These are phyloP conservation scores for Oldenlandia corymbosa DNA, from an alignment of 257 asterid species.

Conservation along the genomic window DNA sequence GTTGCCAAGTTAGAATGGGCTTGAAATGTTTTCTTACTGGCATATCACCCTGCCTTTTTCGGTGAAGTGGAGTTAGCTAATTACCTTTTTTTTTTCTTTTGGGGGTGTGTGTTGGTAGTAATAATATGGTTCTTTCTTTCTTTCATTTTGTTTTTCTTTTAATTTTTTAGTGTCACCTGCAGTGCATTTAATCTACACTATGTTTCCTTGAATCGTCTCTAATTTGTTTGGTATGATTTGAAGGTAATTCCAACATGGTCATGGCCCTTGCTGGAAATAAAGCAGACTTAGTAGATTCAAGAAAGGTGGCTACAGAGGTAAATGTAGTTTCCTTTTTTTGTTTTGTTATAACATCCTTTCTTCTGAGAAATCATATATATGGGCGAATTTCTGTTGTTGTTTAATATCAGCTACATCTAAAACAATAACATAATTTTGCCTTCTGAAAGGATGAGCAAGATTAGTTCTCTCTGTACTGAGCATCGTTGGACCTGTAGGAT, in stretches of 20 bases:
- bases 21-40: not conserved
- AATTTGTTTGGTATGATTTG: slow-evolving; percentile 5
- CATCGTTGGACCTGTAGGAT: not conserved
- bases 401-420: no score
- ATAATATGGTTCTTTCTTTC: no score
- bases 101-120: not conserved
- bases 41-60: not conserved
- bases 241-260: slow-evolving; percentile 75
- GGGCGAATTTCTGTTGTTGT: no score
- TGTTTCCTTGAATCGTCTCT: not conserved
- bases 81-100: not conserved
- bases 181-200: not conserved
- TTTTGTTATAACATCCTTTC: no score
- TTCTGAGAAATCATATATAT: no score
- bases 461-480: not conserved
- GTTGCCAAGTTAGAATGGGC: not conserved
- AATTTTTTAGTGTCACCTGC: no score
- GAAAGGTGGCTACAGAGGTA: slow-evolving; percentile 68
- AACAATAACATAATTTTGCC: no score
- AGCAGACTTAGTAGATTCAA: slow-evolving; percentile 64
- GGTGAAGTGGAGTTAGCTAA: not conserved
- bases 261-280: slow-evolving; percentile 87
- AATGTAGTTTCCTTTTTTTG: slow-evolving; percentile 11
- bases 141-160: no score
- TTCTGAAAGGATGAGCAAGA: not conserved